These are phyloP conservation scores for Pestalotiopsis sp. DNA, from an alignment of 2,329 filamentous ascomycete species.

Conservation along the genomic window DNA sequence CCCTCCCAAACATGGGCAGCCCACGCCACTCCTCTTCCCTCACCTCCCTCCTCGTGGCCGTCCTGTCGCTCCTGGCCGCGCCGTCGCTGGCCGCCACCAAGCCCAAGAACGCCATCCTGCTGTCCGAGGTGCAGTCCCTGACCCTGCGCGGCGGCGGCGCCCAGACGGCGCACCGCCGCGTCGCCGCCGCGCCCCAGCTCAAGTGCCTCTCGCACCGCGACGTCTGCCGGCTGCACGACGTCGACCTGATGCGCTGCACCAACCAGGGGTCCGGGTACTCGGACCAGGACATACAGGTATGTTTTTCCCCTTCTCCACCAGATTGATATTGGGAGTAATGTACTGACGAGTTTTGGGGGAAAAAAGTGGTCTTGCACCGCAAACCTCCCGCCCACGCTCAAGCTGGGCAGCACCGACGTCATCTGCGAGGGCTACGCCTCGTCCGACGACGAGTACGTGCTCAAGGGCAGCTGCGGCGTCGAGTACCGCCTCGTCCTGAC, in stretches of 20 bases:
- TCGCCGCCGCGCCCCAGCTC: slow-evolving; percentile 77
- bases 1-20: background rate
- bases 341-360: too few species aligned
- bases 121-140: slow-evolving; percentile 71
- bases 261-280: slow-evolving; percentile 84
- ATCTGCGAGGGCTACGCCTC: slow-evolving; percentile 86
- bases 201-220: slow-evolving; percentile 70
- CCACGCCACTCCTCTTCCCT: background rate
- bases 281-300: slow-evolving; percentile 71
- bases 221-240: slow-evolving; percentile 69
- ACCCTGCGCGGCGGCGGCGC: slow-evolving; percentile 69
- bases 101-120: slow-evolving; percentile 58
- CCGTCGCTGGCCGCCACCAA: slow-evolving; percentile 23
- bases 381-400: slow-evolving; percentile 61
- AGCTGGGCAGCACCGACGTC: slow-evolving; percentile 85
- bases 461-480: slow-evolving; percentile 90
- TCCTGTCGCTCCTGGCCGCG: slow-evolving; percentile 25
- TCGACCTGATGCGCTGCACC: slow-evolving; percentile 86
- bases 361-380: slow-evolving; percentile 80
- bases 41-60: background rate
- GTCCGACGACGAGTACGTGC: slow-evolving; percentile 79
- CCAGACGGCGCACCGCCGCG: slow-evolving; percentile 75
- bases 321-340: background rate
- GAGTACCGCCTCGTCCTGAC: slow-evolving; percentile 85
- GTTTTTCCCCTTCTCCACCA: background rate